A percentile compares a stretch with the other conserved stretches of the same genome.
Evolutionary conservation across 257 asterid species (phyloP).

Genomic region (Forsythia suspensa): DNA sequence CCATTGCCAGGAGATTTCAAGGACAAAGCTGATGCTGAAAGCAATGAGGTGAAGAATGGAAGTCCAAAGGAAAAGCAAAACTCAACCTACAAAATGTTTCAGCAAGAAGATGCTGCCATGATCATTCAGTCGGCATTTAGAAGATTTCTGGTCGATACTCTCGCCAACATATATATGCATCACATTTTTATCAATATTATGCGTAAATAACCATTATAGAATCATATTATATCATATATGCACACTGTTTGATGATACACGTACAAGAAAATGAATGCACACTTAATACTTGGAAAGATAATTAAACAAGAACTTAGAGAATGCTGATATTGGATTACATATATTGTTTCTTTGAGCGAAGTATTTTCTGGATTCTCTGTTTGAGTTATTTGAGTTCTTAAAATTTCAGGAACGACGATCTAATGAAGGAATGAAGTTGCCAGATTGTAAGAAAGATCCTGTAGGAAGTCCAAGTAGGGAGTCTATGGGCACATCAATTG

Average conservation of each 20-base stretch:
- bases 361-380: not conserved
- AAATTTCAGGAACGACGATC: slow-evolving; percentile 39
- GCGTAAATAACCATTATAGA: not conserved
- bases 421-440: not conserved
- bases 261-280: not conserved
- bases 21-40: not conserved
- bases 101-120: slow-evolving; percentile 55
- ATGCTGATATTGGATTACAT: not conserved
- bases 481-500: slow-evolving; percentile 52
- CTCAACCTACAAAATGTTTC: slow-evolving; percentile 42
- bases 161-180: not conserved
- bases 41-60: not conserved
- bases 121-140: slow-evolving; percentile 61
- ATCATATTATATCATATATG: not conserved
- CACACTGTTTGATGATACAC: not conserved
- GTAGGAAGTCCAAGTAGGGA: slow-evolving; percentile 35
- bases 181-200: not conserved
- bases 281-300: not conserved
- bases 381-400: not conserved
- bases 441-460: slow-evolving; percentile 17
- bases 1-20: slow-evolving; percentile 18
- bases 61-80: slow-evolving; percentile 24
- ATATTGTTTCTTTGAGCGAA: not conserved
- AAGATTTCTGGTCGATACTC: slow-evolving; percentile 37
- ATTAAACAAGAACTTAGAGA: not conserved